Evolutionary conservation across 768 basidiomycete genomes (phyloP), one percentile per base, ranked within the genome.

Genomic region (Coprinopsis sp.): DNA sequence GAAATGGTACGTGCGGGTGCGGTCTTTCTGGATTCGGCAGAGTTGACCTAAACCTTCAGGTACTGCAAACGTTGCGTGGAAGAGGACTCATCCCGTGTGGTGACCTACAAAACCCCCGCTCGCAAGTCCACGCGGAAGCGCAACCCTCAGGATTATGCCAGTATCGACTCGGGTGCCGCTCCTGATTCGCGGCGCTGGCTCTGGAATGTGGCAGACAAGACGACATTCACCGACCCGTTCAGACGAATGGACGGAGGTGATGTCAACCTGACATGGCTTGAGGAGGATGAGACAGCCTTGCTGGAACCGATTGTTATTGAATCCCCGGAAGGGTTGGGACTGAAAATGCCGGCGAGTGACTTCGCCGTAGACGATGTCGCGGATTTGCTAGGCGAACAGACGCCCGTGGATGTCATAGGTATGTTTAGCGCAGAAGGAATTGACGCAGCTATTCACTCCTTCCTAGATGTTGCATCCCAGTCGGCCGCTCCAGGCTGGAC

Each of bases 331-430:
- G 86, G 89, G 5, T 68, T 97, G 34, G 94, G 92, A 8, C 91
- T 97, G 83, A 83, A 81, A 60, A 89, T 97, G 84, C 94, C 94
- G 2, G 64, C 73, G 2, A 53, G 64, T 7, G 72, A 78, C 45
- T 78, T 94, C 45, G 84, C 82, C 0, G 87, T 96, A 31, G 72
- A 78, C 46, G 84, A 93, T 60, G 84, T 98, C 2, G 91, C 85
- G 1, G 71, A 85, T 48, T 68, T 81, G 22, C 77, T 97, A 33
- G 95, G 94, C 4, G 78, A 78, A 40, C 78, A 88, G 52, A 78
- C 73, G 1, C 81, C 87, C 0, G 74, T 98, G 16, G 92, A 96
- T 65, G 95, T 98, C 19, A 95, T 98, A 55, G 92, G 91, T 92
- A 57, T 49, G 73, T 57, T 42, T 23, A 33, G 18, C 22, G 27